Conservation (phyloP, 495 filamentous ascomycete species). For the Rusavskia elegans region DNA sequence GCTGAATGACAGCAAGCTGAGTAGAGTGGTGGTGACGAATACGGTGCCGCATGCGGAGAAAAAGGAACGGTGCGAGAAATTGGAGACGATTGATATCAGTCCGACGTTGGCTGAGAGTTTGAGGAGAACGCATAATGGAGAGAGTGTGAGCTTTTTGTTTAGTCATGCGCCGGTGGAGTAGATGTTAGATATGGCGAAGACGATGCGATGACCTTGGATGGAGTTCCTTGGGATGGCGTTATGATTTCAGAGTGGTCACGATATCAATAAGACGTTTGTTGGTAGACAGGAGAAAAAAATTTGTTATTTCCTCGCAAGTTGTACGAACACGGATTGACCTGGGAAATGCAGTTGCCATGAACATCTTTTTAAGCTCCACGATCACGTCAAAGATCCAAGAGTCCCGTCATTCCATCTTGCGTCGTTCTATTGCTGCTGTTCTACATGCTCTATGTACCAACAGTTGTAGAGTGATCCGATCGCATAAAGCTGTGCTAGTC, state of each 20-base stretch:
- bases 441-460: constrained; percentile 5
- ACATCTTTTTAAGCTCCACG: no score
- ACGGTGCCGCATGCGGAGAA: constrained; percentile 87
- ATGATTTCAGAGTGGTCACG: no score
- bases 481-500: neutral
- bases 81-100: constrained; percentile 86
- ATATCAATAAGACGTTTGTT: no score
- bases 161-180: constrained; percentile 57
- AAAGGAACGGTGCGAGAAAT: constrained; percentile 56
- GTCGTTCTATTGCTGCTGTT: constrained; percentile 6
- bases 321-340: no score
- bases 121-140: constrained; percentile 88
- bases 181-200: neutral
- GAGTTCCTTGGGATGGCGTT: no score
- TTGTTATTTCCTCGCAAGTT: no score
- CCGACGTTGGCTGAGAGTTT: constrained; percentile 55
- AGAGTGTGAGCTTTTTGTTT: constrained; percentile 87
- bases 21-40: constrained; percentile 81
- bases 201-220: no score
- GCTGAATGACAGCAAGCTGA: constrained; percentile 67
- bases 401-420: neutral
- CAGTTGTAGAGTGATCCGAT: neutral
- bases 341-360: no score
- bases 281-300: no score
- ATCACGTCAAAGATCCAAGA: neutral